These are phyloP conservation scores for Bacidia rubella DNA, from an alignment of 495 filamentous ascomycete species.

Conservation along the genomic window DNA sequence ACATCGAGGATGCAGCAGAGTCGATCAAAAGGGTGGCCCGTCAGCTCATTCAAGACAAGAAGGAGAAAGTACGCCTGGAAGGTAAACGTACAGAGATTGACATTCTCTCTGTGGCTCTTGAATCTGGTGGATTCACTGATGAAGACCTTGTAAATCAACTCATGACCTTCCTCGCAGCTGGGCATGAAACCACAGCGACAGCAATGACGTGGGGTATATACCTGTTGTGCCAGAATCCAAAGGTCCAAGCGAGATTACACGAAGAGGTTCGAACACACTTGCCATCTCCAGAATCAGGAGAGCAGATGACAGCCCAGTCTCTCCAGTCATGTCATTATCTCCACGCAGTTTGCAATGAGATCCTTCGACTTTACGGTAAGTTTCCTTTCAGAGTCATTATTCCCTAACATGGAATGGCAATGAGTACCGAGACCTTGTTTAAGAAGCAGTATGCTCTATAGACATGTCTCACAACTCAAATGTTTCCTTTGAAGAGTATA, in stretches of 20 bases:
- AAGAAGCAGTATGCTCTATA: no score
- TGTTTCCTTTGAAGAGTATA: no score
- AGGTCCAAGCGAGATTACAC: slow-evolving; percentile 43
- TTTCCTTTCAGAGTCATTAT: no score
- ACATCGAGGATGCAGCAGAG: slow-evolving; percentile 37
- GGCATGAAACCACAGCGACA: slow-evolving; percentile 65
- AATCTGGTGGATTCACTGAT: slow-evolving; percentile 62
- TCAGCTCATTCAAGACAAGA: slow-evolving; percentile 55
- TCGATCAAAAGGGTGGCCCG: slow-evolving; percentile 50
- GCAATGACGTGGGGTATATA: slow-evolving; percentile 49
- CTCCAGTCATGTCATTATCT: slow-evolving; percentile 47
- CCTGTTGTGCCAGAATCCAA: slow-evolving; percentile 42
- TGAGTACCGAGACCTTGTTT: no score
- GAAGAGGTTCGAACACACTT: slow-evolving; percentile 49
- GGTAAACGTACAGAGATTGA: slow-evolving; percentile 41
- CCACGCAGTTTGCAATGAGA: slow-evolving; percentile 48
- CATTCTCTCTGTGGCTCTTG: slow-evolving; percentile 71
- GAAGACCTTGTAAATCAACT: slow-evolving; percentile 78
- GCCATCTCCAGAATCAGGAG: slow-evolving; percentile 25
- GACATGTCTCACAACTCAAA: no score
- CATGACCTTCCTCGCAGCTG: slow-evolving; percentile 90
- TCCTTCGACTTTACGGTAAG: slow-evolving; percentile 41
- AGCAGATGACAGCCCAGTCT: slow-evolving; percentile 33
- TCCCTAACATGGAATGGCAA: no score
- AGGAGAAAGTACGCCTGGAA: slow-evolving; percentile 43